Conservation (phyloP, 805 yeast genomes). For the Tetrapisispora phaffii region DNA sequence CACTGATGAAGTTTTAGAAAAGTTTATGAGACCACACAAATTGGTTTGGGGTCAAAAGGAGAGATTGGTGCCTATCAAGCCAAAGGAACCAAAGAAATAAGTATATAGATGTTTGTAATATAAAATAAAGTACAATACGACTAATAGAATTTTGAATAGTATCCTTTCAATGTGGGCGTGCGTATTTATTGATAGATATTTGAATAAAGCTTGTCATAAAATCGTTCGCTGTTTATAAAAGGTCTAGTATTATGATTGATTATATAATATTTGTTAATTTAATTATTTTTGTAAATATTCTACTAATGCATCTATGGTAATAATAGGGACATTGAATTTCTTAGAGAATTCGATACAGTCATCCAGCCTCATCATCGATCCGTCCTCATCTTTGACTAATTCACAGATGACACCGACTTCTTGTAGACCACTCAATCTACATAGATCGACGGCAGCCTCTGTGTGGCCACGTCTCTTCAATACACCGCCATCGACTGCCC, state of each 20-base stretch:
- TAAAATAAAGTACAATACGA: not conserved
- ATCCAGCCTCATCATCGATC: constrained; percentile 86
- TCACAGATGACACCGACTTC: constrained; percentile 94
- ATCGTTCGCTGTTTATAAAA: not conserved
- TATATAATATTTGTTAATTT: not conserved
- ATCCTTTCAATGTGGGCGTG: too few relatives aligned
- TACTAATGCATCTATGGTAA: constrained; percentile 69
- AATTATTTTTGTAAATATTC: constrained; percentile 33
- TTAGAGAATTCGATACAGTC: constrained; percentile 70
- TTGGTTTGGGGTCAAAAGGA: constrained; percentile 65
- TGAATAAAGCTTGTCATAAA: too few relatives aligned
- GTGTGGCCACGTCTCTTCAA: constrained; percentile 86
- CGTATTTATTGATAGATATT: too few relatives aligned
- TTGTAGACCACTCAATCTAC: constrained; percentile 61
- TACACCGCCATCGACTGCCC: constrained; percentile 83
- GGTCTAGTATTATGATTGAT: not conserved
- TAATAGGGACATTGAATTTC: constrained; percentile 52
- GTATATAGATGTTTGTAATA: not conserved
- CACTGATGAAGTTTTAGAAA: constrained; percentile 47
- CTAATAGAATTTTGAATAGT: too few relatives aligned
- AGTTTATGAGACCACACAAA: constrained; percentile 79
- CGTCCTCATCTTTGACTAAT: constrained; percentile 85
- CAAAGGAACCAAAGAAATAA: constrained; percentile 35
- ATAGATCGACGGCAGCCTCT: constrained; percentile 89
- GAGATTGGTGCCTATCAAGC: constrained; percentile 63